phyloP scores from a whole-genome alignment of 75 land plant genomes.

The Cupressus sempervirens region DNA sequence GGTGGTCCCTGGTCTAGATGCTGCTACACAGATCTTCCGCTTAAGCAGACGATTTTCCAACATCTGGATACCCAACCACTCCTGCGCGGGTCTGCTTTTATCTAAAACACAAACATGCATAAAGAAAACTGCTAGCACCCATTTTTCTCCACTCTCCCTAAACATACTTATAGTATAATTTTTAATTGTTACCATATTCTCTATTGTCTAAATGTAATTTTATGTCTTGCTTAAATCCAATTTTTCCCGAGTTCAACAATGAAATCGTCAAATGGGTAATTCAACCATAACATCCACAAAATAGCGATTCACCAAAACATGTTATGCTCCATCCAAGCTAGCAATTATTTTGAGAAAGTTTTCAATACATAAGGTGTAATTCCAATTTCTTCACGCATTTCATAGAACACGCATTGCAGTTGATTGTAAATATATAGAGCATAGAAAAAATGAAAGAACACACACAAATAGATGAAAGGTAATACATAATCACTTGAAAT shows the following conservation, averaged over 20 bases:
- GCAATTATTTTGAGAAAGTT: not conserved
- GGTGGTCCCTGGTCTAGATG: constrained; percentile 91
- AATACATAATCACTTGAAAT: not conserved
- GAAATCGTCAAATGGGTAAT: not conserved
- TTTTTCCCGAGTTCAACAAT: not conserved
- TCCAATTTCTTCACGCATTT: no score
- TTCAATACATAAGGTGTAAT: no score
- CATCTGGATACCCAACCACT: constrained; percentile 97
- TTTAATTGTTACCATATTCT: not conserved
- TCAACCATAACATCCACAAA: not conserved
- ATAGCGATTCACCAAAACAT: not conserved
- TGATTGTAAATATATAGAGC: no score
- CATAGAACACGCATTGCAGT: no score
- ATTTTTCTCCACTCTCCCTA: not conserved
- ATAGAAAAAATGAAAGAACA: no score
- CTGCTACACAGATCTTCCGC: constrained; percentile 79
- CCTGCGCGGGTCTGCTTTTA: constrained; percentile 72
- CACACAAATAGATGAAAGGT: no score
- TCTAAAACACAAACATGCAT: constrained; percentile 15
- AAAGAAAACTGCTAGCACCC: constrained; percentile 2
- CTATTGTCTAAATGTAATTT: not conserved
- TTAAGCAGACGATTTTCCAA: constrained; percentile 95
- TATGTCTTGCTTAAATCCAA: not conserved
- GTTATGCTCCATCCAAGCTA: not conserved
- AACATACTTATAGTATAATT: not conserved